A percentile compares a stretch with the other conserved stretches of the same genome.
phyloP scores from a whole-genome alignment of 257 asterid species.

The Solanum chmielewskii region DNA sequence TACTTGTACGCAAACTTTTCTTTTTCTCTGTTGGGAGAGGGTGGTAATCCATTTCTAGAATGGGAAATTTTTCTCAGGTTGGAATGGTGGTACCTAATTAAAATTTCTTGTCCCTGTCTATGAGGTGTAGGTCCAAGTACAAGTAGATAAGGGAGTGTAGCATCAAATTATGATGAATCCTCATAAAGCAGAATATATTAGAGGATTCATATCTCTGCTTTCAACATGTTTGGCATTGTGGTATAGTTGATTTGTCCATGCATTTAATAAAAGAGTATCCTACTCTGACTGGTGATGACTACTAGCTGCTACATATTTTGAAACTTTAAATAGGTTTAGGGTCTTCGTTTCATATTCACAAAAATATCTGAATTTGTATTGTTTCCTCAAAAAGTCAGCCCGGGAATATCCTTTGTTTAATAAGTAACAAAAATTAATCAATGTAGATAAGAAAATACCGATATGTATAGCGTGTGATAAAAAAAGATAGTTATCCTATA shows the following conservation, averaged over 20 bases:
- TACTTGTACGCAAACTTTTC: not conserved
- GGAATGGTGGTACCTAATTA: not conserved
- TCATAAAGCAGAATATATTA: not conserved
- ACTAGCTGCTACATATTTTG: not conserved
- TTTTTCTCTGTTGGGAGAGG: not conserved
- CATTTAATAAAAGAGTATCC: not conserved
- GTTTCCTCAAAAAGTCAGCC: not conserved
- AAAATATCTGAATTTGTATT: not conserved
- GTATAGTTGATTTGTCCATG: not conserved
- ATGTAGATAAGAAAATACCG: not conserved
- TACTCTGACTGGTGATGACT: not conserved
- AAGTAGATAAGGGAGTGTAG: not conserved
- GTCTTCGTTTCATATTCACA: not conserved
- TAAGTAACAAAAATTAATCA: not conserved
- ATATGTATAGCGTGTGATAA: not conserved
- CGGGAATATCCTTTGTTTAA: not conserved
- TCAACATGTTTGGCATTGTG: not conserved
- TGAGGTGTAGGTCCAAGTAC: not conserved
- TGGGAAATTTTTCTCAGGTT: not conserved
- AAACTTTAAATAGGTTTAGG: not conserved
- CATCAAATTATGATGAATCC: not conserved
- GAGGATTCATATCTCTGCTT: not conserved
- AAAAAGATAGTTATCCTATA: not conserved
- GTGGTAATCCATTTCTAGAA: not conserved
- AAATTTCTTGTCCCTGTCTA: not conserved